Evolutionary conservation across 768 basidiomycete species (phyloP), one percentile per base, ranked within the genome.

Genomic region (Tylopilus balloui): DNA sequence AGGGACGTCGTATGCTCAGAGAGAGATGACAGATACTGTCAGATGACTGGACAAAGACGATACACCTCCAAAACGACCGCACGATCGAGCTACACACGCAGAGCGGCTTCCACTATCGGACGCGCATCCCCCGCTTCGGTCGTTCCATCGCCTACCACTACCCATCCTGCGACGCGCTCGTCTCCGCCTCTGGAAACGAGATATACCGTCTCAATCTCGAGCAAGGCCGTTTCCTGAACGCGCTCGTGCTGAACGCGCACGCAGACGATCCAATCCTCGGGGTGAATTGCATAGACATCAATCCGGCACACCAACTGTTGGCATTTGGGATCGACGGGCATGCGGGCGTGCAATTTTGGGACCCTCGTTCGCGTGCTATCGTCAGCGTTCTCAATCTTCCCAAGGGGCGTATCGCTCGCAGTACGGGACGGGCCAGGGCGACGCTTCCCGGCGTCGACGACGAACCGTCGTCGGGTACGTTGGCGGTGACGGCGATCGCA

Each of bases 1-100:
- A 31, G 28, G 28, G 36, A 35, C 28, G 14, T 29, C 31, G 21
- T 14, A 34, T 28, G 35, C 50, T 54, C 45, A 53, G 35, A 12
- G 34, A 32, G 32, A 23, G 13, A 38, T 32, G 52, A 7, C 68
- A 96, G 93, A 85, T 92, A 58, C 76, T 98, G 8, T 97, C 94
- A 1, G 89, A 94, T 62, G 95, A 98, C 74, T 98, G 95, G 95
- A 98, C 95, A 7, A 98, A 98, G 66, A 86, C 90, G n/a, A 77
- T 97, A 53, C 93, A 96, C 66, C 78, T 99, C 2, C 96, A 98
- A 77, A 86, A 86, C 42, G 93, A 97, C 72, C 84, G 96, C n/a
- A 89, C 90, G 5, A 68, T 99, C 47, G 91, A 93, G 61, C 74
- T 99, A 6, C 96, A 99, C 65, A 95, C 91, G 0, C 96, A 98